Base-by-base conservation (phyloP, 1,284 basidiomycete species). In the Ganoderma lingzhi region DNA sequence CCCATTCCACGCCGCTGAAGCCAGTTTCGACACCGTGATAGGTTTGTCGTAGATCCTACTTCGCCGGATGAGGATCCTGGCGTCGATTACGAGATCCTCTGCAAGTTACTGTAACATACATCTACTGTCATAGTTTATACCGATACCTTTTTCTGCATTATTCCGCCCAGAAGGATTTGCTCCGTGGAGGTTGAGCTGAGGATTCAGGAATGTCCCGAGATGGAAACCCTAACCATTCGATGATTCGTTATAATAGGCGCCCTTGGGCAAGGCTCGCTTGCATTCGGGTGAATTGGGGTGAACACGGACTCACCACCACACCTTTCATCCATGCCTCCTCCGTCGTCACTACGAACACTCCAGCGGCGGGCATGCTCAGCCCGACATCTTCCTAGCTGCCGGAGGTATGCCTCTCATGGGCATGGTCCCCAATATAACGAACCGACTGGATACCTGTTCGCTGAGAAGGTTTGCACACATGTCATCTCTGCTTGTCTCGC, bases 361-460 rank as follows among this genome's bases (percentile, higher is more conserved):
- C 73, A 77, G 65, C 70, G 68, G 48, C 72, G 71, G 68, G 70
- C 67, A 39, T 71, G 68, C 42, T 68, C 72, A 42, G 56, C 73
- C 62, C 76, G 76, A 48, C 66, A 53, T 53, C 28, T 76, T 35
- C 71, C 75, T 6, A 63, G 65, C 44, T 70, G 65, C 45, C 69
- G 74, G 64, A 87, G 91, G 12, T 86, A 85, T 77, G 90, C 91
- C 39, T 94, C 92, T n/a, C 91, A 93, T 77, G 93, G 90, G 1
- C 75, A 76, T 65, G 87, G 90, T 19, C 92, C 93, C 9, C 90
- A 91, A 66, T 96, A 91, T 82, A 96, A 97, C 80, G 93, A 96
- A 75, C 96, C 96, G 56, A 90, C 92, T 8, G 96, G 96, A 30
- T 92, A 89, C 80, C 80, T 98, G 71, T 97, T 97, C 76, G 91